These are phyloP conservation scores for Neopestalotiopsis clavispora DNA, from an alignment of 2,329 filamentous ascomycete genomes.

Conservation along the genomic window DNA sequence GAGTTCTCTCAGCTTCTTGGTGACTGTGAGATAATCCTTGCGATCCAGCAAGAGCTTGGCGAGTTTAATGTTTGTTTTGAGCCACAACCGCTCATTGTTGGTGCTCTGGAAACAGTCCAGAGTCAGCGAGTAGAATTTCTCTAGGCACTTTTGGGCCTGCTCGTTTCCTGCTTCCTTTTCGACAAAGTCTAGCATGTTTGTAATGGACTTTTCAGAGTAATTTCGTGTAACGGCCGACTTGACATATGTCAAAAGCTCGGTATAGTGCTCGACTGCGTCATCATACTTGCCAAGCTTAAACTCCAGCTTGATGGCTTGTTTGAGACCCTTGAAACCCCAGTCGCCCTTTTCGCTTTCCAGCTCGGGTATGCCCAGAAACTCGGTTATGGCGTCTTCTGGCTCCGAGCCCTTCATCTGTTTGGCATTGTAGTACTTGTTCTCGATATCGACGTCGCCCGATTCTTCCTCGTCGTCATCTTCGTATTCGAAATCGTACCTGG, in stretches of 20 bases:
- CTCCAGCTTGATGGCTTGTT: constrained; percentile 97
- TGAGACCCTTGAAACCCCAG: constrained; percentile 98
- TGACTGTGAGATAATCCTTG: constrained; percentile 82
- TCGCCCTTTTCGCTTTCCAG: constrained; percentile 92
- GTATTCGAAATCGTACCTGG: constrained; percentile 93
- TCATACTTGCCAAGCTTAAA: constrained; percentile 91
- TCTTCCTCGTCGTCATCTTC: constrained; percentile 92
- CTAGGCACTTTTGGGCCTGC: constrained; percentile 79
- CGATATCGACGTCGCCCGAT: constrained; percentile 87
- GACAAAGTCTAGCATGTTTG: constrained; percentile 98
- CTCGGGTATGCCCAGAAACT: constrained; percentile 87
- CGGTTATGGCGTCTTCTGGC: constrained; percentile 85
- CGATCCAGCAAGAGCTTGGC: constrained; percentile 89
- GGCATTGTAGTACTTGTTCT: constrained; percentile 99
- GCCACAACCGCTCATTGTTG: constrained; percentile 95
- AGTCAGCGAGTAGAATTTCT: constrained; percentile 92
- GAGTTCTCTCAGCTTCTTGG: constrained; percentile 84
- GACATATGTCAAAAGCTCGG: constrained; percentile 94
- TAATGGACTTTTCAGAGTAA: constrained; percentile 99
- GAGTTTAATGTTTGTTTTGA: constrained; percentile 98
- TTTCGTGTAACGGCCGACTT: constrained; percentile 96
- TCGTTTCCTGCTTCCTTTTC: constrained; percentile 82
- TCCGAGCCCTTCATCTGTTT: constrained; percentile 93
- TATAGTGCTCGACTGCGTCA: constrained; percentile 88
- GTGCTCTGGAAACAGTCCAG: constrained; percentile 95